Base-by-base conservation (phyloP, 352 stramenopile species). In the Globisporangium nunn region DNA sequence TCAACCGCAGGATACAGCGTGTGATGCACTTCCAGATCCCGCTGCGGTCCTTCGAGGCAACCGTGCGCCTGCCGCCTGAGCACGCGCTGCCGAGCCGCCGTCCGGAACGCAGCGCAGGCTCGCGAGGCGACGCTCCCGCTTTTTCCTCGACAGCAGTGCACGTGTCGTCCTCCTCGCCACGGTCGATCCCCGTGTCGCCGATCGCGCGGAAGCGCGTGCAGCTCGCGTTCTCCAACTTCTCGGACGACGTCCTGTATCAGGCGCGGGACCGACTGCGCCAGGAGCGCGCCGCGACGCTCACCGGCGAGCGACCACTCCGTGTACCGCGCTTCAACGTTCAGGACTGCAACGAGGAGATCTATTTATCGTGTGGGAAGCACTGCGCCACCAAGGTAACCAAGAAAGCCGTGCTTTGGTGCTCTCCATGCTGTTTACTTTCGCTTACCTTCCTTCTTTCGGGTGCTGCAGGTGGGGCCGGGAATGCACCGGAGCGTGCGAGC, bases 1-100 rank as follows among this genome's bases (percentile, higher is more conserved):
- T 93, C 64, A 90, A 92, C 63, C 68, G 77, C 43, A 78, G 85
- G 63, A 95, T 95, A 78, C 83, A 88, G 47, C 82, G 85, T 18
- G 81, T 93, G 52, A 95, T 95, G 85, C 85, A 95, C 52, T 91
- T 93, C 57, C 74, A 89, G 65, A 91, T 93, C 58, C 81, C 83
- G 28, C 63, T 91, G 49, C 74, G 82, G 59, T 87, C 85, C 2
- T 95, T 95, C 62, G 85, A 95, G 51, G 85, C 85, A 0, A 95
- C 78, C 0, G 82, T 95, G 39, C 69, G 84, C 14, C 69, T 95
- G 48, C 85, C 81, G 2, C 65, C 78, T 18, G 68, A 73, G 2
- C 58, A 72, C 30, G 46, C 57, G 37, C 0, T 17, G 37, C 37
- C 14, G 37, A 15, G 37, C 11, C 37, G 11, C 37, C 6, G 8